A percentile compares a stretch with the other conserved stretches of the same genome.
phyloP scores from a whole-genome alignment of 257 asterid species.

The Capsicum chinense region DNA sequence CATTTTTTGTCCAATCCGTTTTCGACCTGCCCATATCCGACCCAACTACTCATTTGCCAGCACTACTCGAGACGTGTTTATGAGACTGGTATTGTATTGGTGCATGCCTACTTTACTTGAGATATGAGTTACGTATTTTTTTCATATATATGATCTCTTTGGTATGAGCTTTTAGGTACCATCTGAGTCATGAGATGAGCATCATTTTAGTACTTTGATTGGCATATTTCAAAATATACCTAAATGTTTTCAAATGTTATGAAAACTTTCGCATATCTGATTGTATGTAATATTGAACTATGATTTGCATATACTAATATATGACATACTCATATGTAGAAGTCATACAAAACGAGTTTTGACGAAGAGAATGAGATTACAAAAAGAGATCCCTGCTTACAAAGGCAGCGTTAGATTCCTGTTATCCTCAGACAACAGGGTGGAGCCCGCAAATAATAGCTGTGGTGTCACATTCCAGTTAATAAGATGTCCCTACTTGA shows the following conservation, averaged over 20 bases:
- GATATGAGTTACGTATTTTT: not conserved
- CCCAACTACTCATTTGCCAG: not conserved
- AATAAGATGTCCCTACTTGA: not conserved
- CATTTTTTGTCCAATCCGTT: not conserved
- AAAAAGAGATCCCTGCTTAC: not conserved
- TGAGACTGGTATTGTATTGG: not conserved
- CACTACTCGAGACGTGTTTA: not conserved
- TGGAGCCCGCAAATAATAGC: not conserved
- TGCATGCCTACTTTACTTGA: not conserved
- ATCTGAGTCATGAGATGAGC: not conserved
- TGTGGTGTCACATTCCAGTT: too few relatives aligned
- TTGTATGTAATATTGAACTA: not conserved
- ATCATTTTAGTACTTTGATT: not conserved
- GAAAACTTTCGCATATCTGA: not conserved
- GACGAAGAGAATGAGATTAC: not conserved
- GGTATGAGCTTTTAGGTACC: conserved; percentile 9
- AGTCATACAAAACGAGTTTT: not conserved
- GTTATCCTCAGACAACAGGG: not conserved
- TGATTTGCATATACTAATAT: not conserved
- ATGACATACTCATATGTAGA: conserved; percentile 2
- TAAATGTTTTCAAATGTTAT: not conserved
- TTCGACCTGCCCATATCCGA: not conserved
- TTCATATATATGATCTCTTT: not conserved
- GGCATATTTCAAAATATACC: not conserved
- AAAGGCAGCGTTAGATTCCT: not conserved